These are phyloP conservation scores for Bipolaris sorokiniana DNA, from an alignment of 2,329 filamentous ascomycete species.

Conservation along the genomic window DNA sequence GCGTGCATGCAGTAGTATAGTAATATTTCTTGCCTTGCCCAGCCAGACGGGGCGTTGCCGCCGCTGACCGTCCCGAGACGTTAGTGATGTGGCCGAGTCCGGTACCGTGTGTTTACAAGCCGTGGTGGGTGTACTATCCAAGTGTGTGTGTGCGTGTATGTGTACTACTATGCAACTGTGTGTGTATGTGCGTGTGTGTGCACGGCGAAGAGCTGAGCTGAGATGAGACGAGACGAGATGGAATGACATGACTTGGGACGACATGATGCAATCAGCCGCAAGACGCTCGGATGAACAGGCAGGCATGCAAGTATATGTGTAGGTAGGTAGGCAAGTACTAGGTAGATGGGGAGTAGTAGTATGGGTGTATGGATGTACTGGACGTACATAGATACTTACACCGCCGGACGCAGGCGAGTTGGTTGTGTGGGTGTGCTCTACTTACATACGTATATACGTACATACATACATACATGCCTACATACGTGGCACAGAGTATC, in stretches of 20 bases:
- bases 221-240: no score
- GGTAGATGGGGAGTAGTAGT: no score
- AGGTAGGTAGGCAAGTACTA: no score
- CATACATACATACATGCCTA: not conserved
- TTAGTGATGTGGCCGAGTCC: constrained; percentile 7
- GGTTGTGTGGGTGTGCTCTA: no score
- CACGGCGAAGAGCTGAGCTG: no score
- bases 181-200: no score
- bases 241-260: no score
- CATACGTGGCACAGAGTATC: constrained; percentile 9
- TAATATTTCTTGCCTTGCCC: constrained; percentile 13
- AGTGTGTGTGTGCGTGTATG: not conserved
- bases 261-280: no score
- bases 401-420: no score
- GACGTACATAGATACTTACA: not conserved
- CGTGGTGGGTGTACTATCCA: not conserved
- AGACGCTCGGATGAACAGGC: no score
- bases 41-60: constrained; percentile 20
- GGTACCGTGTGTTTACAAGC: not conserved
- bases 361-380: no score
- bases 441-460: not conserved
- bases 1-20: constrained; percentile 13
- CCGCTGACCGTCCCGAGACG: constrained; percentile 22
- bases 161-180: not conserved
- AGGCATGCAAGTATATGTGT: no score